Conservation (phyloP, 2,329 filamentous ascomycete genomes). For the Dactylonectria macrodidyma region DNA sequence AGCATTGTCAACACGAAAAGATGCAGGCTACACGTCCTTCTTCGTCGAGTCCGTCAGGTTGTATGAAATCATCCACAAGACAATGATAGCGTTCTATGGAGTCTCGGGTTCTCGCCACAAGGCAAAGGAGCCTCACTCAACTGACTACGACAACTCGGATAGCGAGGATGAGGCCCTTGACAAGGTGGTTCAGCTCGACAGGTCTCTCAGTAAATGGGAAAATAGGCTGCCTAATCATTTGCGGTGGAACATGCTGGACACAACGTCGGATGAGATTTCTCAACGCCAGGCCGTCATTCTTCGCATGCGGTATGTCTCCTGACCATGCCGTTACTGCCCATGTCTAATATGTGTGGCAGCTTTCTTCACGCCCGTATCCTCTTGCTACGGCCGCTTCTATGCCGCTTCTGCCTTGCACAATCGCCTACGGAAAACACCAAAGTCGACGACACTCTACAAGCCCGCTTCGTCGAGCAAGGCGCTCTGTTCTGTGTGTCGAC, state of each 20-base stretch:
- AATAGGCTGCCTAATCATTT: constrained; percentile 47
- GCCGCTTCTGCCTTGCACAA: constrained; percentile 51
- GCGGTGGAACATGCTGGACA: constrained; percentile 34
- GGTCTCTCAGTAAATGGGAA: constrained; percentile 52
- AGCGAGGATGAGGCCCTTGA: constrained; percentile 48
- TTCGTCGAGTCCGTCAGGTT: constrained; percentile 54
- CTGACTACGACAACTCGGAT: constrained; percentile 15
- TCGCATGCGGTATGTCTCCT: constrained; percentile 48
- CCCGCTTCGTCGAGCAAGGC: constrained; percentile 51
- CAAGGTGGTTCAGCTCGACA: constrained; percentile 51
- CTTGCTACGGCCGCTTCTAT: constrained; percentile 51
- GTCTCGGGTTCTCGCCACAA: constrained; percentile 24
- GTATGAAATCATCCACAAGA: constrained; percentile 56
- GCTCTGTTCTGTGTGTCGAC: constrained; percentile 53
- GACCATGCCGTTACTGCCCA: neutral
- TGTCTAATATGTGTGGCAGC: constrained; percentile 29
- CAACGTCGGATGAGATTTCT: constrained; percentile 44
- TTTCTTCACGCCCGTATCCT: constrained; percentile 55
- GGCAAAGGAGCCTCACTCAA: constrained; percentile 22
- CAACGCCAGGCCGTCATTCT: constrained; percentile 53
- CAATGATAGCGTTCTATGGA: constrained; percentile 50
- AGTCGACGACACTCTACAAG: constrained; percentile 41
- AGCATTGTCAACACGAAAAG: neutral
- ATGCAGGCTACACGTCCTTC: constrained; percentile 45
- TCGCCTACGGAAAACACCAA: constrained; percentile 26